A percentile compares a stretch with the other conserved stretches of the same genome.
Conservation (phyloP, 2,329 filamentous ascomycete genomes). For the Teratosphaeria destructans region DNA sequence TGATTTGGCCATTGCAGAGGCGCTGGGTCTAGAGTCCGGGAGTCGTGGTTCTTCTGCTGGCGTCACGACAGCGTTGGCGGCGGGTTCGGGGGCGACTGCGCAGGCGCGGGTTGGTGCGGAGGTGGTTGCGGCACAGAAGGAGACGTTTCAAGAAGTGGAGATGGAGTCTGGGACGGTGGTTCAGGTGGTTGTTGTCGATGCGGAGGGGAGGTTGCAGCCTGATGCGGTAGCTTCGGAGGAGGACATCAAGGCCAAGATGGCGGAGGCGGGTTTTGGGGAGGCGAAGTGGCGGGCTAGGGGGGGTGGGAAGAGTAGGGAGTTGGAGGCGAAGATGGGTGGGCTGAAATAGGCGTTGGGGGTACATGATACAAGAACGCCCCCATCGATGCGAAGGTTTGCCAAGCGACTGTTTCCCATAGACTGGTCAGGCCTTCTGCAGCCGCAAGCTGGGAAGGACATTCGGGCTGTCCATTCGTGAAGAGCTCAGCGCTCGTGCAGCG, state of each 20-base stretch:
- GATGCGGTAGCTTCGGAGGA: not conserved
- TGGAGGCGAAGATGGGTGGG: not conserved
- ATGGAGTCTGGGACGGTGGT: not conserved
- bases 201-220: not conserved
- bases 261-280: not conserved
- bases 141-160: not conserved
- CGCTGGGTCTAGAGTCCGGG: not conserved
- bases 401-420: no score
- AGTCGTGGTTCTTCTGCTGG: not conserved
- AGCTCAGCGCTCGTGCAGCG: no score
- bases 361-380: no score
- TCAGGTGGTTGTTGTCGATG: not conserved
- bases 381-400: no score
- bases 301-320: not conserved
- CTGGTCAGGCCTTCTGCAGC: no score
- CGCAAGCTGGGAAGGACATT: no score
- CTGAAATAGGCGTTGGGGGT: not conserved
- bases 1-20: not conserved
- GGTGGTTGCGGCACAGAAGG: not conserved
- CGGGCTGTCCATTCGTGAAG: no score
- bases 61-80: not conserved
- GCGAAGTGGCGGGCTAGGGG: not conserved
- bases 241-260: not conserved
- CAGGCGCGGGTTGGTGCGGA: no score
- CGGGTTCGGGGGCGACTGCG: not conserved